Evolutionary conservation across 495 filamentous ascomycete genomes (phyloP).

Genomic region (Choiromyces venosus): DNA sequence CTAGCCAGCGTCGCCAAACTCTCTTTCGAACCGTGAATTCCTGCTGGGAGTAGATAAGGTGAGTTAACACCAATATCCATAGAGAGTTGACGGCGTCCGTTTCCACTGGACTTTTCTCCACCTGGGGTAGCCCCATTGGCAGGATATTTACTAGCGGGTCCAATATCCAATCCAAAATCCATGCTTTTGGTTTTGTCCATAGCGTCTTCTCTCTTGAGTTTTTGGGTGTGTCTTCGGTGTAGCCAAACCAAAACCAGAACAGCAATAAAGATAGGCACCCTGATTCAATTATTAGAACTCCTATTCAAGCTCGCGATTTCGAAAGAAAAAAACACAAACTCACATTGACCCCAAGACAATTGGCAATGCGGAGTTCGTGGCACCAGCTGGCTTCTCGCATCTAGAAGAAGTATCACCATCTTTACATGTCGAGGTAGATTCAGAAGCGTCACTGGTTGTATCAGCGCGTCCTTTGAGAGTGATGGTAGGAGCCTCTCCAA

Average conservation of each 20-base stretch:
- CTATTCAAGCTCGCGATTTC: not conserved
- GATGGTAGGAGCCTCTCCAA: constrained; percentile 3
- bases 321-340: constrained; percentile 45
- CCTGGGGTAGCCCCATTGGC: constrained; percentile 28
- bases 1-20: constrained; percentile 74
- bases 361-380: constrained; percentile 58
- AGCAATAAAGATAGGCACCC: constrained; percentile 69
- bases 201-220: constrained; percentile 68
- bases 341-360: constrained; percentile 79
- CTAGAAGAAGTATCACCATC: constrained; percentile 40
- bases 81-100: constrained; percentile 66
- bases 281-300: constrained; percentile 9
- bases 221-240: constrained; percentile 69
- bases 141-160: constrained; percentile 37
- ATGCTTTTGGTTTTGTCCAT: constrained; percentile 86
- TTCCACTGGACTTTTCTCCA: constrained; percentile 48
- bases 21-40: constrained; percentile 68
- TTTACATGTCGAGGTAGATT: constrained; percentile 17
- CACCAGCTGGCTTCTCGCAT: constrained; percentile 56
- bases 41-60: constrained; percentile 86
- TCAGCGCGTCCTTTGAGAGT: constrained; percentile 18
- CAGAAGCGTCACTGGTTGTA: not conserved
- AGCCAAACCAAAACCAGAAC: constrained; percentile 65
- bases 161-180: constrained; percentile 74
- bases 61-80: constrained; percentile 74